Conservation (phyloP, 306 rosid species). For the Alnus glutinosa region DNA sequence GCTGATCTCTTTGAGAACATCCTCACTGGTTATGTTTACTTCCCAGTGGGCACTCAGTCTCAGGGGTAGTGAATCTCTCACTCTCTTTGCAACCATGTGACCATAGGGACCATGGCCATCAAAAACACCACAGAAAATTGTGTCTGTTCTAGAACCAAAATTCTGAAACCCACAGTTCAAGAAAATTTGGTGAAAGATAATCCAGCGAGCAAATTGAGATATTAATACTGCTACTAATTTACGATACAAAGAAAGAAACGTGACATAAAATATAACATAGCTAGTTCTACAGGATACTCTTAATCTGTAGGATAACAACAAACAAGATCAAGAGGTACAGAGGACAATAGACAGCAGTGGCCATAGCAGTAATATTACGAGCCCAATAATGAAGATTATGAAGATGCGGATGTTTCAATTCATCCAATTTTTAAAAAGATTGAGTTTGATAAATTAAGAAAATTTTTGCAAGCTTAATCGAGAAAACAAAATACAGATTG, state of each 20-base stretch:
- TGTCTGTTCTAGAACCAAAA: conserved; percentile 76
- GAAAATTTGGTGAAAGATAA: conserved; percentile 20
- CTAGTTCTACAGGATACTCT: background rate
- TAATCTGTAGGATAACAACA: background rate
- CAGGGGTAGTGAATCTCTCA: conserved; percentile 96
- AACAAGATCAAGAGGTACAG: background rate
- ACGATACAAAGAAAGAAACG: background rate
- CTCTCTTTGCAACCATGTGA: conserved; percentile 97
- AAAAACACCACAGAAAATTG: conserved; percentile 95
- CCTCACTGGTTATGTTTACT: conserved; percentile 50
- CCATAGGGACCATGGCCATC: conserved; percentile 99
- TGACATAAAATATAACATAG: background rate
- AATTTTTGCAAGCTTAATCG: background rate
- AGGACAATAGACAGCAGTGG: background rate
- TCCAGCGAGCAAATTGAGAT: conserved; percentile 16
- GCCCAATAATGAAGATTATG: background rate
- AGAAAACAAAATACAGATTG: background rate
- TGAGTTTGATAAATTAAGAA: background rate
- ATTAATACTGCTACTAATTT: background rate
- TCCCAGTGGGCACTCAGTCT: conserved; percentile 91
- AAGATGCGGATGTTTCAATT: too few species aligned
- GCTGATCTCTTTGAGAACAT: conserved; percentile 72
- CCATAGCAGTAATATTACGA: background rate
- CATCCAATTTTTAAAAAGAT: background rate
- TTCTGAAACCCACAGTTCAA: conserved; percentile 51